Conservation (phyloP, 2,329 filamentous ascomycete species). For the Rhytidhysteron rufulum region DNA sequence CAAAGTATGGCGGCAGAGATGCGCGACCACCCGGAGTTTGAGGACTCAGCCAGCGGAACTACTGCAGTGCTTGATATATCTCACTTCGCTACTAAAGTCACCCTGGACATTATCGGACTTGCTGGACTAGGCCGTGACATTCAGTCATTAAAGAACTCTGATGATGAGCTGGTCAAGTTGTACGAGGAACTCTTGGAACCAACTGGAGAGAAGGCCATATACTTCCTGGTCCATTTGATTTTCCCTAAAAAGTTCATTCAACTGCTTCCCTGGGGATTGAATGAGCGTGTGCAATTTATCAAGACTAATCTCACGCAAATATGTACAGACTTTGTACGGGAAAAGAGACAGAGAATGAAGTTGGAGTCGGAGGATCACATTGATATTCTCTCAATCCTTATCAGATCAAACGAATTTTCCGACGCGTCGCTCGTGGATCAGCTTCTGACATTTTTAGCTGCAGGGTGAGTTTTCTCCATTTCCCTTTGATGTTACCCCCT, state of each 20-base stretch:
- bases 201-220: slow-evolving; percentile 44
- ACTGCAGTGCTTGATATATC: slow-evolving; percentile 37
- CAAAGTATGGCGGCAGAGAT: slow-evolving; percentile 56
- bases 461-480: slow-evolving; percentile 39
- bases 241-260: slow-evolving; percentile 36
- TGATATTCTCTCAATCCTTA: slow-evolving; percentile 47
- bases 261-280: slow-evolving; percentile 46
- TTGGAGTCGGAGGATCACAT: slow-evolving; percentile 27
- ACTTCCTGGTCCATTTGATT: slow-evolving; percentile 38
- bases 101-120: slow-evolving; percentile 45
- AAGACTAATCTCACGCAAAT: slow-evolving; percentile 37
- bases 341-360: slow-evolving; percentile 43
- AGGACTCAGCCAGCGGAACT: slow-evolving; percentile 23
- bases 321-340: slow-evolving; percentile 45
- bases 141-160: slow-evolving; percentile 35
- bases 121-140: slow-evolving; percentile 45
- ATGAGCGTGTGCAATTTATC: slow-evolving; percentile 36
- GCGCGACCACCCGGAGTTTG: slow-evolving; percentile 32
- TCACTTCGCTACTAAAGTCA: slow-evolving; percentile 42
- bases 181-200: slow-evolving; percentile 47
- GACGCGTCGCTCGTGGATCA: slow-evolving; percentile 53
- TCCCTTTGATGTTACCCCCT: neutral
- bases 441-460: slow-evolving; percentile 54
- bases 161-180: slow-evolving; percentile 40
- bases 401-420: slow-evolving; percentile 51